phyloP scores from a whole-genome alignment of 2,329 filamentous ascomycete genomes.

The Xylaria sp. region DNA sequence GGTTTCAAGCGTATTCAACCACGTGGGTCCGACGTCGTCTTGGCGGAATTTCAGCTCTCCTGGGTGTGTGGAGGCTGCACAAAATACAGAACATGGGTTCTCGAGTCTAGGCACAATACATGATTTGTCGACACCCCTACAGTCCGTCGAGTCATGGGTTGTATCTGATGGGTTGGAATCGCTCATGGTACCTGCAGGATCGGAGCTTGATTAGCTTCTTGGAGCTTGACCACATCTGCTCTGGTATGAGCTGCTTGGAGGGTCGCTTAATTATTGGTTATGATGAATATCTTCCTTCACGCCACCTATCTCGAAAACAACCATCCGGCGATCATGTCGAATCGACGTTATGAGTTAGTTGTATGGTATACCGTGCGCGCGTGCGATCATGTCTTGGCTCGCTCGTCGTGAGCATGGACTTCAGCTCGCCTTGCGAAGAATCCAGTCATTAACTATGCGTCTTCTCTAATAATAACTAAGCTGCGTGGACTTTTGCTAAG shows the following conservation, averaged over 20 bases:
- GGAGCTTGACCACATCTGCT: slow-evolving; percentile 19
- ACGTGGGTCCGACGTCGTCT: slow-evolving; percentile 30
- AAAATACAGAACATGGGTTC: slow-evolving; percentile 19
- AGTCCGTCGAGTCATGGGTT: slow-evolving; percentile 11
- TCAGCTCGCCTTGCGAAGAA: background rate
- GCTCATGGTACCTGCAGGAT: slow-evolving; percentile 33
- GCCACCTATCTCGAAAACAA: background rate
- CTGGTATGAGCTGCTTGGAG: slow-evolving; percentile 7
- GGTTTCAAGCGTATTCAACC: slow-evolving; percentile 27
- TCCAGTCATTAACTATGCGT: background rate
- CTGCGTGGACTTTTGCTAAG: slow-evolving; percentile 5
- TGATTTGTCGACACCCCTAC: slow-evolving; percentile 31
- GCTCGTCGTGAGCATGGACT: background rate
- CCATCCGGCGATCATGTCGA: background rate
- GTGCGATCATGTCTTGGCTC: background rate
- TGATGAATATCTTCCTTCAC: slow-evolving; percentile 17
- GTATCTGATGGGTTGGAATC: slow-evolving; percentile 8
- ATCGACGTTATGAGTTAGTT: background rate
- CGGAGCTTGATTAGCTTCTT: slow-evolving; percentile 16
- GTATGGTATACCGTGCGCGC: background rate
- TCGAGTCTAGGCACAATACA: background rate
- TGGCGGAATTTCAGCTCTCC: slow-evolving; percentile 30
- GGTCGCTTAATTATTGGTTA: background rate
- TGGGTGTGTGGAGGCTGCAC: slow-evolving; percentile 18
- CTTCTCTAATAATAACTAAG: slow-evolving; percentile 17